These are phyloP conservation scores for Leptodontidium sp. DNA, from an alignment of 2,329 filamentous ascomycete genomes.

Conservation along the genomic window DNA sequence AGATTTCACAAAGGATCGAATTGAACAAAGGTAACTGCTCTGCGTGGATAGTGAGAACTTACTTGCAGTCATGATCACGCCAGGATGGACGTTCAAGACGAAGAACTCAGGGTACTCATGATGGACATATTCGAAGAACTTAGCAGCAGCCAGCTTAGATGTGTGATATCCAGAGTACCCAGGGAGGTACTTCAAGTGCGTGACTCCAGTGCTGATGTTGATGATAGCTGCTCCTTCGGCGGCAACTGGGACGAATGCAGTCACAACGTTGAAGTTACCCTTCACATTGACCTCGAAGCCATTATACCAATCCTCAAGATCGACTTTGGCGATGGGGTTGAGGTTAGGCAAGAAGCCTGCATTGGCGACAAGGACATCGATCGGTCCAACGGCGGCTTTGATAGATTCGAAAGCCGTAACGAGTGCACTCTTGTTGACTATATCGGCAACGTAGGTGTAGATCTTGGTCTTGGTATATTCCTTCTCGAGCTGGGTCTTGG, in stretches of 20 bases:
- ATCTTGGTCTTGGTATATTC: conserved; percentile 32
- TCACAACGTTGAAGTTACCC: conserved; percentile 23
- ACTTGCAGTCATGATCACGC: conserved; percentile 17
- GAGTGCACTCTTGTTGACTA: conserved; percentile 34
- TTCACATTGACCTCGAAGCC: conserved; percentile 31
- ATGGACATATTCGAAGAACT: conserved; percentile 53
- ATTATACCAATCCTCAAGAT: conserved; percentile 19
- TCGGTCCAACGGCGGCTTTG: neutral
- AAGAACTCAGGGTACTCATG: conserved; percentile 51
- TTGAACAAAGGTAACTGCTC: neutral
- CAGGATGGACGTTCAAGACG: conserved; percentile 47
- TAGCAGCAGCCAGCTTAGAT: conserved; percentile 53
- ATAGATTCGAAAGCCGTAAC: conserved; percentile 20
- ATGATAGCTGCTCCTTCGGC: conserved; percentile 25
- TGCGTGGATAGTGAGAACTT: neutral
- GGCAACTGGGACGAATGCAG: conserved; percentile 22
- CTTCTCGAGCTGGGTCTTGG: conserved; percentile 27
- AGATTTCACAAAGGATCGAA: neutral
- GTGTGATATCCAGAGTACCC: conserved; percentile 37
- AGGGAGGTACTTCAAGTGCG: conserved; percentile 17
- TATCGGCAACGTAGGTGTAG: conserved; percentile 38
- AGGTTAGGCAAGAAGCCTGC: conserved; percentile 21
- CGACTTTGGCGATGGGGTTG: neutral
- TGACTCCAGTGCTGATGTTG: conserved; percentile 16
- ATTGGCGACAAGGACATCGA: conserved; percentile 30